Base-by-base conservation (phyloP, 2,329 filamentous ascomycete species). In the Nigrospora sphaerica region DNA sequence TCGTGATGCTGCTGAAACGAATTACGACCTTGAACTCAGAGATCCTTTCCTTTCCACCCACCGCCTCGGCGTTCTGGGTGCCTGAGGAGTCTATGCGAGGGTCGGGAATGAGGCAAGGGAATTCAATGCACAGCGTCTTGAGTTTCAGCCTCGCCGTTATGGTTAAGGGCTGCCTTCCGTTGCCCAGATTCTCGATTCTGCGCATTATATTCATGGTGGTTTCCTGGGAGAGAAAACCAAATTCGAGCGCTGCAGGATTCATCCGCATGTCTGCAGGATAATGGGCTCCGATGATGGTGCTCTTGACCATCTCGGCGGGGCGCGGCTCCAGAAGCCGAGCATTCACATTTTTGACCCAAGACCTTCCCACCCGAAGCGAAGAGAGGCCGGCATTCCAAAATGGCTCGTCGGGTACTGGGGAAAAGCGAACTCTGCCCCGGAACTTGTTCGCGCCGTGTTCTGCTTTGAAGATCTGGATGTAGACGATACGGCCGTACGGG, bases 161-260 rank as follows among this genome's bases (percentile, higher is more conserved):
- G 4, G 53, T 54, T 33, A 70, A 56, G 1, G 59, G 48, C 14
- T 52, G 43, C 17, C 10, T 31, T 17, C 6, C 2, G 7, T 48
- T 39, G 9, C 34, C 39, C 12, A 39, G 48, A 38, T 49, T 49
- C 2, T 53, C 41, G 7, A 69, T 53, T 4, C 69, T 73, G 44
- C 74, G 75, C 72, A 87, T 78, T 10, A 71, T 62, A 59, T 83
- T 76, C 72, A 90, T 80, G 0, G 69, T 68, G 3, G 64, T 67
- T 5, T 77, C 72, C 1, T 72, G 64, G 2, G 74, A 54, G 64
- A 81, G 72, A 36, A 80, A 68, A 0, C 87, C 86, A 53, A 90
- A 85, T 16, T 80, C 73, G 2, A 90, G 56, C 0, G 65, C 67
- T 1, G 59, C 54, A 3, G 75, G 68, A 2, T 61, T 56, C 2